These are phyloP conservation scores for Pythium vanterpoolii DNA, from an alignment of 352 stramenopile species.

Conservation along the genomic window DNA sequence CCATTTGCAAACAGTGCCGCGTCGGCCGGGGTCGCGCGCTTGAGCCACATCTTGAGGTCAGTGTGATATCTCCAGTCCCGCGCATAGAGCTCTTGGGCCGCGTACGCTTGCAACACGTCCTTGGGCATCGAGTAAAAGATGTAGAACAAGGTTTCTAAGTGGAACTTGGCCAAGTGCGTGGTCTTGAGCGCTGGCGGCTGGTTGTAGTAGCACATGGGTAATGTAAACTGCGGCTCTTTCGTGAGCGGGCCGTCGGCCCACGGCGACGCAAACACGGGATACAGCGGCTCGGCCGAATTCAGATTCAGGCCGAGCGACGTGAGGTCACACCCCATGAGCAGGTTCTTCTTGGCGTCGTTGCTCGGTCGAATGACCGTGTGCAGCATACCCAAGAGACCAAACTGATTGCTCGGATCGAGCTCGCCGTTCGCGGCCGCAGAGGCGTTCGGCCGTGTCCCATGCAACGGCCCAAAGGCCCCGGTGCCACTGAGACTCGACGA, in stretches of 20 bases:
- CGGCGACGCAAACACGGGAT: constrained; percentile 80
- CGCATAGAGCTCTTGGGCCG: constrained; percentile 86
- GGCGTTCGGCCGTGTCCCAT: constrained; percentile 27
- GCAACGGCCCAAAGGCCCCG: constrained; percentile 58
- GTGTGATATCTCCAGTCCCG: constrained; percentile 97
- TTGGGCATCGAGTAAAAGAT: constrained; percentile 99
- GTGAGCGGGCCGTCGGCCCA: constrained; percentile 70
- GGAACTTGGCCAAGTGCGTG: constrained; percentile 97
- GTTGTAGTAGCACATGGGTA: constrained; percentile 88
- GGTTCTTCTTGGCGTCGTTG: constrained; percentile 68
- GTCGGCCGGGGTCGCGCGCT: constrained; percentile 68
- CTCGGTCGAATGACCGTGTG: constrained; percentile 69
- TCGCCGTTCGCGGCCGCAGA: constrained; percentile 33
- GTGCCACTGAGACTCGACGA: constrained; percentile 44
- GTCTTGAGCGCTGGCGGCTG: constrained; percentile 97
- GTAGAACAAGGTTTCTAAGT: constrained; percentile 99
- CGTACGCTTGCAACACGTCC: constrained; percentile 94
- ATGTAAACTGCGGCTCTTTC: constrained; percentile 81
- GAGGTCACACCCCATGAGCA: constrained; percentile 76
- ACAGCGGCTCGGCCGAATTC: constrained; percentile 78
- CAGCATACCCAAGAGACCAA: constrained; percentile 78
- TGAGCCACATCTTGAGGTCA: constrained; percentile 98
- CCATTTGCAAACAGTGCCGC: constrained; percentile 45
- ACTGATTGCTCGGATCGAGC: constrained; percentile 71
- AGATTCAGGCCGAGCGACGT: constrained; percentile 83